Percentiles rank a stretch among this genome's conserved stretches.
phyloP scores from a whole-genome alignment of 352 stramenopile species.

The Pythium oligandrum region DNA sequence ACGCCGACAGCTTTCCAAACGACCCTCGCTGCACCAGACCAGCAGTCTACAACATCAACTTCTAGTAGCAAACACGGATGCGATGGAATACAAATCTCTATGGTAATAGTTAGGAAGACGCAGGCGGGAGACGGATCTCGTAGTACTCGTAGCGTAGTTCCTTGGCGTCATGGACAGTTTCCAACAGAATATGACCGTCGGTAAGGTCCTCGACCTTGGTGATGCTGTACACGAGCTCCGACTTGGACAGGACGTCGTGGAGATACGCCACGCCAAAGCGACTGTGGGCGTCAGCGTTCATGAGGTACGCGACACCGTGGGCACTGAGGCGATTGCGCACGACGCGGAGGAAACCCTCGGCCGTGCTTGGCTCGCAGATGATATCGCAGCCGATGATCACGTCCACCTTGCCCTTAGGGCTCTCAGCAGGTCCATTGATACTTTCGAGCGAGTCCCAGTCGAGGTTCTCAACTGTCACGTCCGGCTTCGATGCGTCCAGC shows the following conservation, averaged over 20 bases:
- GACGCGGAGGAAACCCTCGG: conserved; percentile 81
- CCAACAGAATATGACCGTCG: conserved; percentile 58
- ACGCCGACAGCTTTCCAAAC: conserved; percentile 62
- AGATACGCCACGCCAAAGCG: conserved; percentile 78
- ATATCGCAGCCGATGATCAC: conserved; percentile 84
- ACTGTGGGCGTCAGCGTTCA: conserved; percentile 86
- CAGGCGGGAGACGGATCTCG: conserved; percentile 56
- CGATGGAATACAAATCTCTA: neutral
- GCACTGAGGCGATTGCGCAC: conserved; percentile 52
- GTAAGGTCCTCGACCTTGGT: conserved; percentile 54
- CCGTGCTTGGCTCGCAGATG: conserved; percentile 83
- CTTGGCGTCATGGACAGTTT: conserved; percentile 68
- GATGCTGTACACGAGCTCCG: conserved; percentile 66
- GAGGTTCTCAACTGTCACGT: conserved; percentile 50
- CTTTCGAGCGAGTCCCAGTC: conserved; percentile 78
- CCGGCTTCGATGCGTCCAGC: conserved; percentile 42
- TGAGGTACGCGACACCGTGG: conserved; percentile 69
- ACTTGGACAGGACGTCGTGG: conserved; percentile 52
- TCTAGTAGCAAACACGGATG: conserved; percentile 3
- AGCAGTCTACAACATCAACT: conserved; percentile 51
- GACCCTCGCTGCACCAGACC: conserved; percentile 62
- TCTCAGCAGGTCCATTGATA: conserved; percentile 26
- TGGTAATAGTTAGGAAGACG: neutral
- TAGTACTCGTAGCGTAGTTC: conserved; percentile 87
- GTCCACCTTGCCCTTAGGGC: conserved; percentile 47